Percentiles rank a stretch among this genome's conserved stretches.
Conservation (phyloP, 169 alveolate species). For the Plasmodium inui region DNA sequence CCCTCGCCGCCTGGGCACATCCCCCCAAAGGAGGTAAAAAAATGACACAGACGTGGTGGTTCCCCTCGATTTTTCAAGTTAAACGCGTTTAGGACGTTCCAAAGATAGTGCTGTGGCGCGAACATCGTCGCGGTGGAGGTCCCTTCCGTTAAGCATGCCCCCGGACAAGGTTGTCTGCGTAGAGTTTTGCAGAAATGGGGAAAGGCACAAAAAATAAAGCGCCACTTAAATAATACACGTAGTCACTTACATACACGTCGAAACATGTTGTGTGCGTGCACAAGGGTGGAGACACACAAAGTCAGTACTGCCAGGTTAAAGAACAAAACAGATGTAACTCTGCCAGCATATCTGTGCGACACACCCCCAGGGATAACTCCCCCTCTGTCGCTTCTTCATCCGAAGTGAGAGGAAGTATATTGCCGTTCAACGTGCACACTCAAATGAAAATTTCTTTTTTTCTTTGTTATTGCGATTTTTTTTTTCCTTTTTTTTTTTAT, state of each 20-base stretch:
- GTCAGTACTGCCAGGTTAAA: not conserved
- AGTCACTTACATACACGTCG: not conserved
- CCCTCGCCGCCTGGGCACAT: not conserved
- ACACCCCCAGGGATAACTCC: not conserved
- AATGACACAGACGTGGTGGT: not conserved
- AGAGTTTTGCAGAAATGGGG: not conserved
- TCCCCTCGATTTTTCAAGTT: not conserved
- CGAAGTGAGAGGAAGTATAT: not conserved
- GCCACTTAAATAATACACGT: not conserved
- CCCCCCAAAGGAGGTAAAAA: not conserved
- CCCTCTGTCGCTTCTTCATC: not conserved
- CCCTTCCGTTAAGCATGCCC: not conserved
- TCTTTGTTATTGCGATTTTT: too few relatives aligned
- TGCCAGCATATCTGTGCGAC: not conserved
- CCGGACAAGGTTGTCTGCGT: not conserved
- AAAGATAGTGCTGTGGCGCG: not conserved
- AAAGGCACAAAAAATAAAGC: not conserved
- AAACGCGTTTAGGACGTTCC: not conserved
- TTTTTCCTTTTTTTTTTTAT: too few relatives aligned
- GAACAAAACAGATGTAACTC: not conserved
- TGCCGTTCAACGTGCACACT: not conserved
- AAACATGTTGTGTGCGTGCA: not conserved
- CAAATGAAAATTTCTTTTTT: not conserved
- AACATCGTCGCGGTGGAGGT: not conserved
- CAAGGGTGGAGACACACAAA: not conserved